Conservation (phyloP, 768 basidiomycete species). For the Boletus rex-veris region DNA sequence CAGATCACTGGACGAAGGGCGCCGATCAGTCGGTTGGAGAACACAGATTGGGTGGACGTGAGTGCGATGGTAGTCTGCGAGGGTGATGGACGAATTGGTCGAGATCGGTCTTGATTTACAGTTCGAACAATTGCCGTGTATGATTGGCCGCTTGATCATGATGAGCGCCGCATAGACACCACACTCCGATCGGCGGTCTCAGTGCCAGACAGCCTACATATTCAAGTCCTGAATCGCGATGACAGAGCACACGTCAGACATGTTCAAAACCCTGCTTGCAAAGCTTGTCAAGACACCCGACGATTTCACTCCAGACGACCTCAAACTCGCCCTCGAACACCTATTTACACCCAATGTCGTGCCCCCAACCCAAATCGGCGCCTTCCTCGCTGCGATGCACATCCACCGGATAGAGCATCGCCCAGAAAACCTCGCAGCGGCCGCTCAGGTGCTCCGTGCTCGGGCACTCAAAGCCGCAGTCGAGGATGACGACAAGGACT, state of each 20-base stretch:
- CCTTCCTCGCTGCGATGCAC: constrained; percentile 85
- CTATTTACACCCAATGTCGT: constrained; percentile 63
- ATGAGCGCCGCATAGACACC: no score
- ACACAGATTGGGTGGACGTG: constrained; percentile 86
- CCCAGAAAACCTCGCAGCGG: constrained; percentile 74
- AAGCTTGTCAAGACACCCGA: constrained; percentile 80
- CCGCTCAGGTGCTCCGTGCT: constrained; percentile 53
- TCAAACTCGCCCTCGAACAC: constrained; percentile 69
- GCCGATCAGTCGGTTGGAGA: constrained; percentile 83
- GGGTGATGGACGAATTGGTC: constrained; percentile 85
- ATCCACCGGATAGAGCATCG: constrained; percentile 72
- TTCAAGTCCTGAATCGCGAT: constrained; percentile 7
- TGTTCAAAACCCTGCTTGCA: constrained; percentile 73
- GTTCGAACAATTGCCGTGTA: constrained; percentile 84
- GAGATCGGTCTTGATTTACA: constrained; percentile 83
- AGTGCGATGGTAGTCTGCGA: no score
- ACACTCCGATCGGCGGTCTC: no score
- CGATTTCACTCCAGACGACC: constrained; percentile 74
- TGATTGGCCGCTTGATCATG: constrained; percentile 22
- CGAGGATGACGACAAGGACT: background rate
- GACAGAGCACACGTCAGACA: constrained; percentile 4
- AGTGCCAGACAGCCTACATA: no score
- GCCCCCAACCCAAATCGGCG: constrained; percentile 75
- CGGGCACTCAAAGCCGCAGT: background rate
- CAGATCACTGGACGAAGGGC: constrained; percentile 85